These are phyloP conservation scores for Populus euphratica DNA, from an alignment of 345 rosid species.

Conservation along the genomic window DNA sequence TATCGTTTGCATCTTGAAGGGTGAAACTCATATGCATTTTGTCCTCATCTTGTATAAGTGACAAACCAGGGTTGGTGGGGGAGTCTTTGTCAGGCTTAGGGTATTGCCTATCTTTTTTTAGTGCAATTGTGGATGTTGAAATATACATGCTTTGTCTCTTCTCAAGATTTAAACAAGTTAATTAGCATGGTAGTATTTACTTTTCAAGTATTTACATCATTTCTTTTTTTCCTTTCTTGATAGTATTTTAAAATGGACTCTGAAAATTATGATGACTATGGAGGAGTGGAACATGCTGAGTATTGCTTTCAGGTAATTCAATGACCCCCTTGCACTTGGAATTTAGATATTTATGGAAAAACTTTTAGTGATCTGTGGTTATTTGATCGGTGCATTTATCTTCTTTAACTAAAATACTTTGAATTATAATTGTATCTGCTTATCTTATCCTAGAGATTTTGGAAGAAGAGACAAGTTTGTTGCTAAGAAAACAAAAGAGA, in stretches of 20 bases:
- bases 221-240: conserved; percentile 4
- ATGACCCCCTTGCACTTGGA: conserved; percentile 1
- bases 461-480: neutral
- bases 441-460: neutral
- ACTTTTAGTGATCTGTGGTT: neutral
- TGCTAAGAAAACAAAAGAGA: neutral
- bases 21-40: neutral
- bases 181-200: neutral
- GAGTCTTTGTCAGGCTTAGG: neutral
- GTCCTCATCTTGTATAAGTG: neutral
- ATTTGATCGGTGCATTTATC: neutral
- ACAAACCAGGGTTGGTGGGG: neutral
- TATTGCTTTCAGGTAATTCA: conserved; percentile 22
- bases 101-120: neutral
- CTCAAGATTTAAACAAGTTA: neutral
- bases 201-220: conserved; percentile 13
- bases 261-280: conserved; percentile 22
- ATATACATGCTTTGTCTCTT: neutral
- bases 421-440: neutral
- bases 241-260: conserved; percentile 30
- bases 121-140: neutral
- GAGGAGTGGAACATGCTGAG: conserved; percentile 27
- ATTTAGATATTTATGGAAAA: neutral
- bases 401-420: neutral
- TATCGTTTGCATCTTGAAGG: neutral